Evolutionary conservation across 2,329 filamentous ascomycete genomes (phyloP).

Genomic region (Colletotrichum camelliae): DNA sequence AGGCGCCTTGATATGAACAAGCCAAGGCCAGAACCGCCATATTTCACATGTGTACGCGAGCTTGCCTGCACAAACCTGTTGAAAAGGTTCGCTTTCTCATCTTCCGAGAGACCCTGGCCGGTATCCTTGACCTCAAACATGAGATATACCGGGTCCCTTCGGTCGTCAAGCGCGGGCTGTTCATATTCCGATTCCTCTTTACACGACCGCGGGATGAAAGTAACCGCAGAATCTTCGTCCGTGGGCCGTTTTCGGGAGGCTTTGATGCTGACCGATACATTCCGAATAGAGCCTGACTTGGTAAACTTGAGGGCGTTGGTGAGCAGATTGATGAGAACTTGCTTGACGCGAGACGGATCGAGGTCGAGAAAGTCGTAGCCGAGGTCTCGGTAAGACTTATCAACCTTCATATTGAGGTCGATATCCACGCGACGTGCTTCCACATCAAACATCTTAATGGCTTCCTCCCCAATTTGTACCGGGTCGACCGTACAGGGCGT

Average conservation of each 20-base stretch:
- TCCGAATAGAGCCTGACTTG: conserved; percentile 62
- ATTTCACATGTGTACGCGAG: conserved; percentile 77
- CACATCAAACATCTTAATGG: conserved; percentile 80
- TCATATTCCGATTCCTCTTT: conserved; percentile 45
- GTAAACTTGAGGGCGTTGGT: conserved; percentile 88
- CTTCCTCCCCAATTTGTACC: conserved; percentile 67
- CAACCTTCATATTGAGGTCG: conserved; percentile 66
- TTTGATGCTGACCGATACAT: conserved; percentile 55
- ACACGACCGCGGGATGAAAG: conserved; percentile 65
- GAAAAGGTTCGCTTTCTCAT: conserved; percentile 78
- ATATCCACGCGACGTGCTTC: conserved; percentile 75
- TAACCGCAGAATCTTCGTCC: conserved; percentile 52
- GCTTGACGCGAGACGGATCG: conserved; percentile 76
- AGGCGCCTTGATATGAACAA: conserved; percentile 80
- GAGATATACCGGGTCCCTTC: conserved; percentile 63
- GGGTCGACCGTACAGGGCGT: conserved; percentile 74
- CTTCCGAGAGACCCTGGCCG: conserved; percentile 72
- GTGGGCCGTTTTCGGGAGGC: conserved; percentile 45
- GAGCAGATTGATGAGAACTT: conserved; percentile 81
- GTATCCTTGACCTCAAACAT: conserved; percentile 80
- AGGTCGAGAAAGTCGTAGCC: conserved; percentile 69
- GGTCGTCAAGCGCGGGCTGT: conserved; percentile 33
- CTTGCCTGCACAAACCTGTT: conserved; percentile 81
- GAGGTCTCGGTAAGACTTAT: conserved; percentile 63
- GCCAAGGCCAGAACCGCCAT: conserved; percentile 80